Percentiles rank a stretch among this genome's conserved stretches.
These are phyloP conservation scores for Hyparrhenia diplandra DNA, from an alignment of 176 grass and related monocot genomes.

Conservation along the genomic window DNA sequence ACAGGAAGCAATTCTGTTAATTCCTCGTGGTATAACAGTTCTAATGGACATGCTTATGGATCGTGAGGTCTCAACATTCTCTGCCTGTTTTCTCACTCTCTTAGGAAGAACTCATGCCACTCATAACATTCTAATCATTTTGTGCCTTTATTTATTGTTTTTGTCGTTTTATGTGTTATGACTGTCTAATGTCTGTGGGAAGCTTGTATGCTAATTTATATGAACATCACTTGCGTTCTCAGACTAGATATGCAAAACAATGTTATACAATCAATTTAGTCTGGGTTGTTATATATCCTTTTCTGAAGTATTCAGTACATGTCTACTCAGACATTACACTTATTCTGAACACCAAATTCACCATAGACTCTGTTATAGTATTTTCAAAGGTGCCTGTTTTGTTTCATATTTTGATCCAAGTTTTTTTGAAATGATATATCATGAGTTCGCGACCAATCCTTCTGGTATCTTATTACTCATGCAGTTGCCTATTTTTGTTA, in stretches of 20 bases:
- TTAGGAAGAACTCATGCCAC: constrained; percentile 10
- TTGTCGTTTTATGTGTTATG: not conserved
- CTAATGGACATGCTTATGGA: constrained; percentile 99
- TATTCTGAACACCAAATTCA: not conserved
- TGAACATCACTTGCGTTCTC: not conserved
- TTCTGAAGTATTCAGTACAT: not conserved
- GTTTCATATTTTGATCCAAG: not conserved
- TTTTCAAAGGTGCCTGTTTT: constrained; percentile 6
- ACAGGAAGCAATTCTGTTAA: constrained; percentile 95
- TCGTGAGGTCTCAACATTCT: constrained; percentile 60
- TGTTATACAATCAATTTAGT: constrained; percentile 1
- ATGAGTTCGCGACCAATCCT: not conserved
- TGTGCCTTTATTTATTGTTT: not conserved
- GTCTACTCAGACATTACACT: not conserved
- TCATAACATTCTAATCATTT: constrained; percentile 1
- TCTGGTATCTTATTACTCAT: constrained; percentile 11
- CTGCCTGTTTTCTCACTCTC: not conserved
- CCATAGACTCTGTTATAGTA: not conserved
- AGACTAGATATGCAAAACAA: constrained; percentile 6
- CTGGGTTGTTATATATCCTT: not conserved
- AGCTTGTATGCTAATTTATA: not conserved
- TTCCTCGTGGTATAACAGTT: constrained; percentile 96
- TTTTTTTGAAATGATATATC: not conserved
- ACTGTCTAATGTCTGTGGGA: not conserved
- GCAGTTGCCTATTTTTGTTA: constrained; percentile 1